Percentiles rank a stretch among this genome's conserved stretches.
Evolutionary conservation across 352 stramenopile species (phyloP).

Genomic region (Pythium phragmitis): DNA sequence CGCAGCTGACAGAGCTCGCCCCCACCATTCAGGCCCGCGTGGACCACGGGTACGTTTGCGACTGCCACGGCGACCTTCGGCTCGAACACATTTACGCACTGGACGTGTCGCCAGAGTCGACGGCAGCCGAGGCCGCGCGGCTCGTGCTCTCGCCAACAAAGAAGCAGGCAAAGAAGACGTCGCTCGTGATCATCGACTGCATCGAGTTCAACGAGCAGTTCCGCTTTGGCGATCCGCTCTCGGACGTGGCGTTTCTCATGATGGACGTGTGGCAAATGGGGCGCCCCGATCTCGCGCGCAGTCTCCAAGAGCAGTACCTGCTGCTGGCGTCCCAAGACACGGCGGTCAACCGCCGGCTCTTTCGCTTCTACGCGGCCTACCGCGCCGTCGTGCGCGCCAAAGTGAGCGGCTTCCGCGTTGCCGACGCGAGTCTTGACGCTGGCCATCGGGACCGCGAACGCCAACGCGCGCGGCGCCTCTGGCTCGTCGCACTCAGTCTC

Average conservation of each 20-base stretch:
- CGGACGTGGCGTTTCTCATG: conserved; percentile 63
- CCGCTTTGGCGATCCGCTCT: conserved; percentile 61
- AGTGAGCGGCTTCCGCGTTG: conserved; percentile 60
- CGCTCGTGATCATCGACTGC: conserved; percentile 64
- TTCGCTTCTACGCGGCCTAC: conserved; percentile 66
- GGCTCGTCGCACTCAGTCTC: conserved; percentile 62
- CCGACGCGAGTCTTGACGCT: conserved; percentile 48
- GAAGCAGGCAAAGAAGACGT: neutral
- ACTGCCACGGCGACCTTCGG: conserved; percentile 65
- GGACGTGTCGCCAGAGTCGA: neutral
- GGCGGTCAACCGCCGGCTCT: conserved; percentile 45
- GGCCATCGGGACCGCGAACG: conserved; percentile 34
- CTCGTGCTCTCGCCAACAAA: neutral
- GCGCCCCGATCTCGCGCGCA: conserved; percentile 47
- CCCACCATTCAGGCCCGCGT: conserved; percentile 42
- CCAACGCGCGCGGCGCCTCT: conserved; percentile 55
- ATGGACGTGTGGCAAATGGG: conserved; percentile 73
- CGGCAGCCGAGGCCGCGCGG: neutral
- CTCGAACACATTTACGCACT: conserved; percentile 69
- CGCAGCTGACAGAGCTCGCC: conserved; percentile 41
- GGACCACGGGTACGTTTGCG: conserved; percentile 59
- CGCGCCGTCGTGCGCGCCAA: conserved; percentile 70
- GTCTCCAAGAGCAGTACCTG: conserved; percentile 56
- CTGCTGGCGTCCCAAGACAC: conserved; percentile 45
- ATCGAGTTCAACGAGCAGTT: conserved; percentile 86